These are phyloP conservation scores for Plectosphaerella plurivora DNA, from an alignment of 2,329 filamentous ascomycete genomes.

Conservation along the genomic window DNA sequence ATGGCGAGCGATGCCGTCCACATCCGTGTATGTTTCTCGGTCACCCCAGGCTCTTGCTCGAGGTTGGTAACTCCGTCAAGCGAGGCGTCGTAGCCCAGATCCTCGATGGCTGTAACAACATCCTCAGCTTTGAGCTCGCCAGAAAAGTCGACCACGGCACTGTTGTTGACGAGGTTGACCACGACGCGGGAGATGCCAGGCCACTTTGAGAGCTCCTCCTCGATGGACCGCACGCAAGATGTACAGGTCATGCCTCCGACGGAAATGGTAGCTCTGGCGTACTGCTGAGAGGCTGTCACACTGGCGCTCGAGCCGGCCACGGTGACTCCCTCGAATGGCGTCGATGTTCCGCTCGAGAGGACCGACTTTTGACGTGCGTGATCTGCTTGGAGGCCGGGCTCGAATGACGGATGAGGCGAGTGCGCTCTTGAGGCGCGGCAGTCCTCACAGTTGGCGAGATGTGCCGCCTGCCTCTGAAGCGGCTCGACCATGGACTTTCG, in stretches of 20 bases:
- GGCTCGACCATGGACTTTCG: constrained; percentile 4
- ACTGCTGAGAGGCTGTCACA: neutral
- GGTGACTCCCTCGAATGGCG: neutral
- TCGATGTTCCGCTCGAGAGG: neutral
- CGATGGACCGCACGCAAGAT: constrained; percentile 62
- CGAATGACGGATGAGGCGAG: constrained; percentile 2
- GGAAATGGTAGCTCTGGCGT: constrained; percentile 50
- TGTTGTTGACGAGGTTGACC: constrained; percentile 65
- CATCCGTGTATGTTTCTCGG: constrained; percentile 3
- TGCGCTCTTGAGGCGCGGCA: constrained; percentile 22
- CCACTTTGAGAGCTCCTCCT: constrained; percentile 50
- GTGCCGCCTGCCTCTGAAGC: constrained; percentile 16
- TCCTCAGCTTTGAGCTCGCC: constrained; percentile 24
- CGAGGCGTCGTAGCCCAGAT: constrained; percentile 62
- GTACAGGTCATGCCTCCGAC: constrained; percentile 73
- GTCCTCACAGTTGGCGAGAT: constrained; percentile 39
- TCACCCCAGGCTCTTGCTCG: constrained; percentile 28
- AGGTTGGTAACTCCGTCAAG: constrained; percentile 46
- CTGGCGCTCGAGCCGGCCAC: neutral
- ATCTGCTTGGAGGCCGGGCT: neutral
- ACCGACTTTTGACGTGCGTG: neutral
- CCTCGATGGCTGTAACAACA: constrained; percentile 46
- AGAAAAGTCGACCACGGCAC: constrained; percentile 55
- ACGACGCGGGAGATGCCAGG: constrained; percentile 53
- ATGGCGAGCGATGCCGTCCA: constrained; percentile 56